A percentile compares a stretch with the other conserved stretches of the same genome.
Evolutionary conservation across 2,329 filamentous ascomycete genomes (phyloP).

Genomic region (Alternaria sp.): DNA sequence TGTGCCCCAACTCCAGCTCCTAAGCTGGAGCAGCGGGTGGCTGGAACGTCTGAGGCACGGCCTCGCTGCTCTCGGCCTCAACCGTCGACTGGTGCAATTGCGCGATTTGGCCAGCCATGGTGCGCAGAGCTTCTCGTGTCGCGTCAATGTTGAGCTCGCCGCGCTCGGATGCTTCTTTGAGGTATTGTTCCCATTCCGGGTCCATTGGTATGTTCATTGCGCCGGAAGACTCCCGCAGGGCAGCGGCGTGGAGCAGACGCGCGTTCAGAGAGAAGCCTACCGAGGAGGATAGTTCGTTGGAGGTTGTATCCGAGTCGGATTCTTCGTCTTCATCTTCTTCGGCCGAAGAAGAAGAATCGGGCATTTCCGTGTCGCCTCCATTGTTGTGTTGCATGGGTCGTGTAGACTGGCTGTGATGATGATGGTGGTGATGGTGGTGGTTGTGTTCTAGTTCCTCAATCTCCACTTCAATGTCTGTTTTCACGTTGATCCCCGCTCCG

Average conservation of each 20-base stretch:
- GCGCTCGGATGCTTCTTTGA: slow-evolving; percentile 74
- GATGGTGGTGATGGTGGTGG: slow-evolving; percentile 2
- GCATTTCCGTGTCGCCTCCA: slow-evolving; percentile 20
- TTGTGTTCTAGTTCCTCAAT: slow-evolving; percentile 41
- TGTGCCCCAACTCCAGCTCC: slow-evolving; percentile 1
- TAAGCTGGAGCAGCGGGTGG: slow-evolving; percentile 35
- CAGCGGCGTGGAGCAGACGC: slow-evolving; percentile 70
- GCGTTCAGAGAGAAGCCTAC: slow-evolving; percentile 69
- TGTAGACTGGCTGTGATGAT: not conserved
- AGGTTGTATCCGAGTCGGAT: slow-evolving; percentile 7
- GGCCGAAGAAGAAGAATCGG: slow-evolving; percentile 11
- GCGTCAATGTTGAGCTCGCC: slow-evolving; percentile 56
- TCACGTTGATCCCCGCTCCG: slow-evolving; percentile 49
- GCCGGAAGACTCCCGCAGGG: slow-evolving; percentile 64
- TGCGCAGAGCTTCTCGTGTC: slow-evolving; percentile 42
- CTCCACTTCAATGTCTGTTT: slow-evolving; percentile 54
- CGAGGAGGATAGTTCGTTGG: slow-evolving; percentile 53
- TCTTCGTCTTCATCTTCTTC: slow-evolving; percentile 10
- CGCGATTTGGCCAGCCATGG: slow-evolving; percentile 42
- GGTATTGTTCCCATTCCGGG: slow-evolving; percentile 78
- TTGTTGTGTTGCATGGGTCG: not conserved
- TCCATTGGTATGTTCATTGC: slow-evolving; percentile 68
- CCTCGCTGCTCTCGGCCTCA: slow-evolving; percentile 21
- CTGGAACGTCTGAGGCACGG: slow-evolving; percentile 14
- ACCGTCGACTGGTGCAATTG: slow-evolving; percentile 31